Evolutionary conservation across 179 eudicot genomes (phyloP).

Genomic region (Silene noctiflora): DNA sequence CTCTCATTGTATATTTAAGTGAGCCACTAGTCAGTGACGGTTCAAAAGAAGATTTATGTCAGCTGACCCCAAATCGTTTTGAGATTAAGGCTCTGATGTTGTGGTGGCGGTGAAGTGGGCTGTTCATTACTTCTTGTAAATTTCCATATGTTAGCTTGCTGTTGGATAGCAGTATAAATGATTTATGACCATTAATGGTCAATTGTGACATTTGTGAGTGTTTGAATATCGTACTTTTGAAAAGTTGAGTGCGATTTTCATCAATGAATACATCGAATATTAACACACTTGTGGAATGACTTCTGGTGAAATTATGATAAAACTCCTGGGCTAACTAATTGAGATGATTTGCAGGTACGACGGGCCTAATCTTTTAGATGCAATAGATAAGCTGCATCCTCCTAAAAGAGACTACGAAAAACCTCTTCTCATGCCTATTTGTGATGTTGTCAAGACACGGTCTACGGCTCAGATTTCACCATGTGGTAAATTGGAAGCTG

Average conservation of each 20-base stretch:
- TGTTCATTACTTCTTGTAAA: neutral
- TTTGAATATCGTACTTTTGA: neutral
- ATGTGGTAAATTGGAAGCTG: slow-evolving; percentile 89
- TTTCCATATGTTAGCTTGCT: neutral
- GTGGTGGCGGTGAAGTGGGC: too few species aligned
- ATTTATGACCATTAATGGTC: neutral
- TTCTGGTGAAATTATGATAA: neutral
- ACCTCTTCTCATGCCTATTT: slow-evolving; percentile 83
- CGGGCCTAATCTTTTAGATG: slow-evolving; percentile 75
- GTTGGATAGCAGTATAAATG: neutral
- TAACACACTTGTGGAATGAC: neutral
- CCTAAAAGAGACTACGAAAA: slow-evolving; percentile 83
- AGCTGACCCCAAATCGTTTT: too few species aligned
- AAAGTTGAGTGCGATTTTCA: neutral
- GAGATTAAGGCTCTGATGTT: neutral
- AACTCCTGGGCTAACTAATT: neutral
- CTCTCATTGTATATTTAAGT: too few species aligned
- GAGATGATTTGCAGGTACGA: slow-evolving; percentile 57
- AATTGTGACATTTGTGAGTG: neutral
- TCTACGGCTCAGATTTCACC: slow-evolving; percentile 79
- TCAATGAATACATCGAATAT: neutral
- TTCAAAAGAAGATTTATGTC: too few species aligned
- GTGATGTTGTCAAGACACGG: slow-evolving; percentile 73
- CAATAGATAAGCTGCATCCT: slow-evolving; percentile 67
- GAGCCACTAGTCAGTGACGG: too few species aligned